phyloP scores from a whole-genome alignment of 345 rosid species.

The Fremontodendron californicum region DNA sequence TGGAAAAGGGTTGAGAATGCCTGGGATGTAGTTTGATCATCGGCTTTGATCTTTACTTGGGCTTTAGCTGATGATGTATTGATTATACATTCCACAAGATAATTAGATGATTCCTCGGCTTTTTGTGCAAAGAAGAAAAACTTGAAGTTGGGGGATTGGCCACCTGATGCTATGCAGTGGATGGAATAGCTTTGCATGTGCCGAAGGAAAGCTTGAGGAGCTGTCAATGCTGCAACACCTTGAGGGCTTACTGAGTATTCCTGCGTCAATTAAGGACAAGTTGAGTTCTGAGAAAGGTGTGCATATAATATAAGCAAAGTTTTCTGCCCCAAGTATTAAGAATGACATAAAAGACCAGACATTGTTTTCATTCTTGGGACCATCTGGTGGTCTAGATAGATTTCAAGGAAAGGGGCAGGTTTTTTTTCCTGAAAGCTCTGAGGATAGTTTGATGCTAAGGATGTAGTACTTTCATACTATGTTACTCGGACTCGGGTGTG shows the following conservation, averaged over 20 bases:
- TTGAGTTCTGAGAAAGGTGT: constrained; percentile 3
- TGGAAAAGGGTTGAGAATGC: constrained; percentile 54
- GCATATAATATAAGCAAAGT: not conserved
- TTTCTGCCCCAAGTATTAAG: not conserved
- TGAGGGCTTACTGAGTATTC: constrained; percentile 60
- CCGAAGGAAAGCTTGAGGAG: constrained; percentile 69
- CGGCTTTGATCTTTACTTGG: constrained; percentile 76
- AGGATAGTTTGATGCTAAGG: not conserved
- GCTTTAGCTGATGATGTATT: constrained; percentile 77
- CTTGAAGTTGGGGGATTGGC: constrained; percentile 84
- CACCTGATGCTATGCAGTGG: constrained; percentile 95
- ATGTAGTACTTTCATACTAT: not conserved
- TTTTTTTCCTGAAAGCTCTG: not conserved
- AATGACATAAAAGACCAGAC: not conserved
- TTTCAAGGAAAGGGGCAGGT: not conserved
- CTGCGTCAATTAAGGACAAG: constrained; percentile 34
- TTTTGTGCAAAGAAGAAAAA: constrained; percentile 95
- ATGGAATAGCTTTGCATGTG: constrained; percentile 89
- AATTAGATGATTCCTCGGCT: constrained; percentile 60
- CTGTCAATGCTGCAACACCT: constrained; percentile 62
- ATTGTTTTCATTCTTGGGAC: not conserved
- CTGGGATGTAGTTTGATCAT: constrained; percentile 68
- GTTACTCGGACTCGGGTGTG: too few relatives aligned
- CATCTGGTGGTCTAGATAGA: not conserved
- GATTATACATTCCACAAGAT: constrained; percentile 82